Evolutionary conservation across 192 early-diverging fungal species (phyloP).

Genomic region (Piromyces sp.): DNA sequence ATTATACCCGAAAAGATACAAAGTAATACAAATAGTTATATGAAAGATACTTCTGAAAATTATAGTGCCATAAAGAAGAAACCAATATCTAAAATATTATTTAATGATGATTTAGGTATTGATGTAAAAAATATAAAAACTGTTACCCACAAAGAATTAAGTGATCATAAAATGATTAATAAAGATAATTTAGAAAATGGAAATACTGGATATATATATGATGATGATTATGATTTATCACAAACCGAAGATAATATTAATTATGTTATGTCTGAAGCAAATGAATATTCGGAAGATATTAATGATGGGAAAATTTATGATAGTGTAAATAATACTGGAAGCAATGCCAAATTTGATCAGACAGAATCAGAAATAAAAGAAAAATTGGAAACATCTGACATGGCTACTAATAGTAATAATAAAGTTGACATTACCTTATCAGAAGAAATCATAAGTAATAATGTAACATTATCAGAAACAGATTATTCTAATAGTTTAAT

Average conservation of each 20-base stretch:
- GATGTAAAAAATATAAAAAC: not conserved
- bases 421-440: not conserved
- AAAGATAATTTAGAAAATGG: not conserved
- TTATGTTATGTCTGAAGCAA: not conserved
- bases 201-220: not conserved
- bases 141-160: not conserved
- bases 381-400: not conserved
- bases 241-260: not conserved
- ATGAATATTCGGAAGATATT: not conserved
- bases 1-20: not conserved
- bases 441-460: not conserved
- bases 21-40: not conserved
- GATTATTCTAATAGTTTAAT: not conserved
- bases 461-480: not conserved
- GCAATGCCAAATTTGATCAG: not conserved
- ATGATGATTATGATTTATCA: not conserved
- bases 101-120: not conserved
- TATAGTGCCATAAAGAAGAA: not conserved
- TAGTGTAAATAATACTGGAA: not conserved
- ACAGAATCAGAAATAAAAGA: not conserved
- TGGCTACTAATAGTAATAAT: not conserved
- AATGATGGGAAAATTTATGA: not conserved
- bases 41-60: not conserved
- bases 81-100: not conserved
- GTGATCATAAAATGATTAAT: not conserved